Percentiles rank a stretch among this genome's conserved stretches.
phyloP scores from a whole-genome alignment of 371 early-diverging fungal species.

The Basidiobolus meristosporus region DNA sequence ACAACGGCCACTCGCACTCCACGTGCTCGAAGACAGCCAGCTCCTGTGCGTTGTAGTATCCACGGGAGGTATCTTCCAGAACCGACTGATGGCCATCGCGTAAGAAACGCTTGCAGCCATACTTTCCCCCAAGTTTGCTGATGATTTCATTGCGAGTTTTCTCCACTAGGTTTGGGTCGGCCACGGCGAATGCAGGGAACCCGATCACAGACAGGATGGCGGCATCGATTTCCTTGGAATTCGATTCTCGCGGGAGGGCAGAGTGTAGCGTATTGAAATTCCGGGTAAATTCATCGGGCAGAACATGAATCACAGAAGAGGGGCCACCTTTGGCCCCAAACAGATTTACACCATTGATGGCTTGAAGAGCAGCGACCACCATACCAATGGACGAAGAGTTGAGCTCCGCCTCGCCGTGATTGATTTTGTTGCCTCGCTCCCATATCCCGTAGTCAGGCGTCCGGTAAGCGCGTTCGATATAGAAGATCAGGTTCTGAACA shows the following conservation, averaged over 20 bases:
- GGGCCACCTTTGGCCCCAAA: slow-evolving; percentile 72
- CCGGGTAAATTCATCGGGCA: slow-evolving; percentile 75
- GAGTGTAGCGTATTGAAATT: slow-evolving; percentile 65
- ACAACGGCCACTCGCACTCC: slow-evolving; percentile 85
- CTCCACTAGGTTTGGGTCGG: slow-evolving; percentile 37
- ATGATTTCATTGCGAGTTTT: slow-evolving; percentile 54
- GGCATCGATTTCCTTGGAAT: slow-evolving; percentile 79
- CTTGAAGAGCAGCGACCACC: slow-evolving; percentile 72
- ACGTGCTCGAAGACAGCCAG: slow-evolving; percentile 71
- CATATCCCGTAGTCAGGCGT: slow-evolving; percentile 83
- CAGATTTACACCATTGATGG: slow-evolving; percentile 72
- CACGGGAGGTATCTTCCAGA: slow-evolving; percentile 47
- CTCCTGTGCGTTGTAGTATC: slow-evolving; percentile 73
- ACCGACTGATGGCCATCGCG: slow-evolving; percentile 81
- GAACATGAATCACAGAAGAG: slow-evolving; percentile 60
- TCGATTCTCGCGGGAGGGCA: slow-evolving; percentile 73
- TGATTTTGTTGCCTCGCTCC: slow-evolving; percentile 83
- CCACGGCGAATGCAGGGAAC: slow-evolving; percentile 78
- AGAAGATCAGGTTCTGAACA: slow-evolving; percentile 77
- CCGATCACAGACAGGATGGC: slow-evolving; percentile 71
- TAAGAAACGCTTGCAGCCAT: slow-evolving; percentile 76
- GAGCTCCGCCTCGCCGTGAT: slow-evolving; percentile 73
- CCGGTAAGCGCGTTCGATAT: slow-evolving; percentile 52
- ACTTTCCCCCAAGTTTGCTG: slow-evolving; percentile 63
- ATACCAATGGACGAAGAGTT: slow-evolving; percentile 82